phyloP scores from a whole-genome alignment of 331 rosid genomes.

The Quercus lobata region DNA sequence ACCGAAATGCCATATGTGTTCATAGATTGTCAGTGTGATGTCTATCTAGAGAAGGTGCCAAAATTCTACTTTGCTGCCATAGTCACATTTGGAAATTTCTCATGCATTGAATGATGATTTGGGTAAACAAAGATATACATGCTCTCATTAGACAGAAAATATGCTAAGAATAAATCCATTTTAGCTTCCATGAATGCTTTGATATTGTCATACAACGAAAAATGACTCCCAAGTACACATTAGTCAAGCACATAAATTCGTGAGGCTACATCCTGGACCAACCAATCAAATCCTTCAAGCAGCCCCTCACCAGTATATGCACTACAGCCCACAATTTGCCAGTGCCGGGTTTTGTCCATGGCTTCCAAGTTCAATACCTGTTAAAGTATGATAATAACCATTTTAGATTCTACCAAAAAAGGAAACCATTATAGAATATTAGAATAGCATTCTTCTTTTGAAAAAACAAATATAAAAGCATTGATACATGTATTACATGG shows the following conservation, averaged over 20 bases:
- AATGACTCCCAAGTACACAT: neutral
- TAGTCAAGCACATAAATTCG: constrained; percentile 73
- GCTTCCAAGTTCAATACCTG: constrained; percentile 79
- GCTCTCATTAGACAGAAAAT: neutral
- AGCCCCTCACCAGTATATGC: constrained; percentile 77
- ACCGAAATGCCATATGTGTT: no score
- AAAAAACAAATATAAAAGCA: neutral
- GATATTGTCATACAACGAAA: neutral
- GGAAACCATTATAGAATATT: no score
- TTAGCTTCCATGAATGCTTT: neutral
- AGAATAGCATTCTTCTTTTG: neutral
- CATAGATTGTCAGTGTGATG: neutral
- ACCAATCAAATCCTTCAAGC: constrained; percentile 79
- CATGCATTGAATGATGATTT: neutral
- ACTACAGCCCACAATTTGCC: constrained; percentile 82
- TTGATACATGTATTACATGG: neutral
- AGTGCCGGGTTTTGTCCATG: constrained; percentile 70
- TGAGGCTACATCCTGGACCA: constrained; percentile 89
- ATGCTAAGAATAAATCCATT: neutral
- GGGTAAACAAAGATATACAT: neutral
- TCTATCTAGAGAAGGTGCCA: neutral
- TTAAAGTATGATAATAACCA: neutral
- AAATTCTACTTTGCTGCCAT: neutral
- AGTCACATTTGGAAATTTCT: neutral
- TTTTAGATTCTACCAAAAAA: neutral